Evolutionary conservation across 768 basidiomycete species (phyloP).

Genomic region (Lactarius vividus): DNA sequence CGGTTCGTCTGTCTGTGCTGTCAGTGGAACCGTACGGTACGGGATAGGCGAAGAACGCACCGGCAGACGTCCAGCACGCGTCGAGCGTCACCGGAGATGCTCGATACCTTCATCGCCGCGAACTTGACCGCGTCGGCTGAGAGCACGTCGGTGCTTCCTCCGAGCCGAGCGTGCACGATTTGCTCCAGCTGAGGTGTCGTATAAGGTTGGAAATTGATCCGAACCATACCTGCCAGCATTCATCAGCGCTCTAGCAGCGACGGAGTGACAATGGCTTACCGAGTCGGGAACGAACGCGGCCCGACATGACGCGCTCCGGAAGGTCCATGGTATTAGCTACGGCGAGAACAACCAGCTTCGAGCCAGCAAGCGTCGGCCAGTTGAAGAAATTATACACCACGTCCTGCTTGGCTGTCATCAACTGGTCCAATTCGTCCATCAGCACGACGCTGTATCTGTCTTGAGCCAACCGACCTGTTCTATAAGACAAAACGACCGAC

Average conservation of each 20-base stretch:
- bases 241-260: neutral
- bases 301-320: slow-evolving; percentile 90
- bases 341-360: slow-evolving; percentile 90
- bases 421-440: slow-evolving; percentile 98
- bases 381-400: slow-evolving; percentile 99
- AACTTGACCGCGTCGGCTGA: slow-evolving; percentile 74
- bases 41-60: slow-evolving; percentile 37
- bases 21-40: neutral
- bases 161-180: slow-evolving; percentile 83
- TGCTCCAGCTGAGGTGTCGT: slow-evolving; percentile 70
- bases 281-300: slow-evolving; percentile 87
- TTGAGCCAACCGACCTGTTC: slow-evolving; percentile 17
- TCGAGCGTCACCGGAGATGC: slow-evolving; percentile 91
- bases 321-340: slow-evolving; percentile 99
- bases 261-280: slow-evolving; percentile 47
- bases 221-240: slow-evolving; percentile 59
- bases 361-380: slow-evolving; percentile 90
- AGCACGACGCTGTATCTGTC: slow-evolving; percentile 74
- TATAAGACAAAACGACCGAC: slow-evolving; percentile 44
- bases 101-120: slow-evolving; percentile 74
- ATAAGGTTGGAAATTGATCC: slow-evolving; percentile 93
- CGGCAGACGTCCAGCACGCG: slow-evolving; percentile 91
- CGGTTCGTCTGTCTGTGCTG: slow-evolving; percentile 57
- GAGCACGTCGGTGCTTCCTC: slow-evolving; percentile 52
- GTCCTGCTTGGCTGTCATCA: slow-evolving; percentile 94